Evolutionary conservation across 2,329 filamentous ascomycete species (phyloP), one percentile per base, ranked within the genome.

Genomic region (Colletotrichum sp.): DNA sequence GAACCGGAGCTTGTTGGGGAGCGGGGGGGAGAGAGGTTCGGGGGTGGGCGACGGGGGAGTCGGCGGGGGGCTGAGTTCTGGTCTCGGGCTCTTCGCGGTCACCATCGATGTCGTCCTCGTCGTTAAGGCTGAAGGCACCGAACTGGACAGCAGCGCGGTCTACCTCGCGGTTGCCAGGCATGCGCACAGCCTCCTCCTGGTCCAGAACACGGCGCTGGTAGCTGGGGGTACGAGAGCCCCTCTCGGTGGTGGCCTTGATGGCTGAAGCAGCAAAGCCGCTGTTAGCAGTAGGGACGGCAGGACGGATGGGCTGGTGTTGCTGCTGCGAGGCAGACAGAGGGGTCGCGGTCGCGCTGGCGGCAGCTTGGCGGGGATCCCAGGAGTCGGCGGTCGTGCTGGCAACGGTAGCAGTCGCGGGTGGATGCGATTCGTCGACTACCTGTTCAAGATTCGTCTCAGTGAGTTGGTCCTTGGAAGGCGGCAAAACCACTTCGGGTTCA

Each of bases 71-170:
- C 83, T 98, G 96, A 79, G 95, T 93, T 81, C 96, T 93, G 72
- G 97, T 99, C 89, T 99, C 96, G 55, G 96, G 93, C 85, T 99
- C 96, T 87, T 99, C 97, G 78, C 96, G 93, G 82, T 98, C 96
- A 78, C 96, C 96, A 82, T 99, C 97, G 78, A 98, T 95, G 81
- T 98, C 96, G 70, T 96, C 94, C 65, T 96, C 94, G 76, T 91
- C 91, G 82, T 95, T 96, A 81, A 99, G 86, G 82, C 94, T 98
- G 89, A 99, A 95, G 84, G 96, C 98, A 78, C 97, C 97, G 84
- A 99, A 99, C 83, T 99, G 96, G 65, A 99, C 96, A 66, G 96
- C 95, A 79, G 96, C 92, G 81, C 96, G 93, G 84, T 99, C 96
- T 32, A 99, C 94, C 69, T 97, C 96, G 80, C 97, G 96, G 88